A percentile compares a stretch with the other conserved stretches of the same genome.
phyloP scores from a whole-genome alignment of 768 basidiomycete genomes.

The Podaxis sp. region DNA sequence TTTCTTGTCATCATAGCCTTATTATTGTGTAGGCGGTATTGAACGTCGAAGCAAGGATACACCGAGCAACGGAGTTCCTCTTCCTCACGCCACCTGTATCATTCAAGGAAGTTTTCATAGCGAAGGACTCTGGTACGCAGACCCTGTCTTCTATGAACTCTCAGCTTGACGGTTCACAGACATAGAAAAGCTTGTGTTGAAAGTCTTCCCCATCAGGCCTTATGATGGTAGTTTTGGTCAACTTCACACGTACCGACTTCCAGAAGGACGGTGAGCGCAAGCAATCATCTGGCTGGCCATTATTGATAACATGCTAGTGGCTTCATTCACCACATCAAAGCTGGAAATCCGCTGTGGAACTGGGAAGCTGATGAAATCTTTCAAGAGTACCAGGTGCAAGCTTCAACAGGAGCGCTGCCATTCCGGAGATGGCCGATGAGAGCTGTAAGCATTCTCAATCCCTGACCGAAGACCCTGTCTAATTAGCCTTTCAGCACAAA shows the following conservation, averaged over 20 bases:
- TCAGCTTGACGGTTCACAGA: constrained; percentile 21
- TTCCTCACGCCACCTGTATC: constrained; percentile 26
- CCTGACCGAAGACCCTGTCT: constrained; percentile 9
- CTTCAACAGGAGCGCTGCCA: constrained; percentile 46
- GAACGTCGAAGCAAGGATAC: constrained; percentile 27
- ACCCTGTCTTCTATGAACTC: not conserved
- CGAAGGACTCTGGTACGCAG: constrained; percentile 28
- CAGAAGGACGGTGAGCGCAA: constrained; percentile 38
- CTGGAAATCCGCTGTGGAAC: constrained; percentile 34
- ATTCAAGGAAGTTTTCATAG: constrained; percentile 32
- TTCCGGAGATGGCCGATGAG: constrained; percentile 75
- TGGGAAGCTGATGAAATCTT: constrained; percentile 61
- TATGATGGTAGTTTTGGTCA: constrained; percentile 22
- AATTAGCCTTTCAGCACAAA: constrained; percentile 53
- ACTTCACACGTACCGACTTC: constrained; percentile 49
- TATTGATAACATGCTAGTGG: constrained; percentile 39
- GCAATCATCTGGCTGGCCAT: not conserved
- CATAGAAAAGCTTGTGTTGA: constrained; percentile 23
- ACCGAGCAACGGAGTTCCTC: constrained; percentile 34
- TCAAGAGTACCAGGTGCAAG: constrained; percentile 64
- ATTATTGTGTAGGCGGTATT: constrained; percentile 10
- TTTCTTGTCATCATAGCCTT: too few species aligned
- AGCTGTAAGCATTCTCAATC: constrained; percentile 41
- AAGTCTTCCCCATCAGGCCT: constrained; percentile 21
- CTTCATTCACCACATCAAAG: constrained; percentile 56